Percentiles rank a stretch among this genome's conserved stretches.
These are phyloP conservation scores for Trifolium dubium DNA, from an alignment of 306 rosid genomes.

Conservation along the genomic window DNA sequence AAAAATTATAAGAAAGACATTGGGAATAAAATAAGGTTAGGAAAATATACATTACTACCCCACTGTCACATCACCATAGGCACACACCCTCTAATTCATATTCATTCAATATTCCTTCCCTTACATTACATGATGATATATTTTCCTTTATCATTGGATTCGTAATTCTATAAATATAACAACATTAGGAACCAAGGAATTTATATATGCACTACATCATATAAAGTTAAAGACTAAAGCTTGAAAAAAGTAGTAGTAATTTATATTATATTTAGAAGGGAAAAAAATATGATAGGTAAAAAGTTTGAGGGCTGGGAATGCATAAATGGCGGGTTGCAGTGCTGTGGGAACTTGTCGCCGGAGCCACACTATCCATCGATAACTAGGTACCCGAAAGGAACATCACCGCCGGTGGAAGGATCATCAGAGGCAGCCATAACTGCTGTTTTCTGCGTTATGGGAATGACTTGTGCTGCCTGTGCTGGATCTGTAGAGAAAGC, in stretches of 20 bases:
- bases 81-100: not conserved
- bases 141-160: constrained; percentile 11
- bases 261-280: too few species aligned
- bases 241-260: not conserved
- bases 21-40: constrained; percentile 4
- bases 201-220: not conserved
- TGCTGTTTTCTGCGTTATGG: constrained; percentile 59
- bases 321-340: constrained; percentile 19
- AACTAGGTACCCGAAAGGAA: constrained; percentile 43
- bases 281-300: not conserved
- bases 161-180: not conserved
- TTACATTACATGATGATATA: not conserved
- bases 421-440: constrained; percentile 42
- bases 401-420: not conserved
- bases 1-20: not conserved
- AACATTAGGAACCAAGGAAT: not conserved
- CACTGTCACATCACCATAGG: not conserved
- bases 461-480: constrained; percentile 85
- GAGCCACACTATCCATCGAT: constrained; percentile 67
- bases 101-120: not conserved
- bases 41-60: not conserved
- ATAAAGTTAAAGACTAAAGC: not conserved
- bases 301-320: constrained; percentile 34
- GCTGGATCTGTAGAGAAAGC: constrained; percentile 78
- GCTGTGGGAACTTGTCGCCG: constrained; percentile 52